Evolutionary conservation across 2,329 filamentous ascomycete genomes (phyloP).

Genomic region (Lachnellula arida): DNA sequence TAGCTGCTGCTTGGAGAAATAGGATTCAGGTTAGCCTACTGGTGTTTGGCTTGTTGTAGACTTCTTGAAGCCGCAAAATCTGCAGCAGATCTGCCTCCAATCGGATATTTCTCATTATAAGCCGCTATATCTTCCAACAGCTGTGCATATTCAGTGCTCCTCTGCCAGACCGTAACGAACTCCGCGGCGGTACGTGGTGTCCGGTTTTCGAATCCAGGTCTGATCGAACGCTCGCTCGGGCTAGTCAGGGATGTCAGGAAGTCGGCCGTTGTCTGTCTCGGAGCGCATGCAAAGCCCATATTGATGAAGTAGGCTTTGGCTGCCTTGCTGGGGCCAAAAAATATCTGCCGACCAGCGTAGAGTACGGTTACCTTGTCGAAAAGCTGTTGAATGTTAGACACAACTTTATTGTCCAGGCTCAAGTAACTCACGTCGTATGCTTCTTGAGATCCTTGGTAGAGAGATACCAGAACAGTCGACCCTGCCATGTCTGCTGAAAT

Average conservation of each 20-base stretch:
- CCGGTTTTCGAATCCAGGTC: slow-evolving; percentile 50
- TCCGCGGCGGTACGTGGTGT: slow-evolving; percentile 51
- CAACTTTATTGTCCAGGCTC: background rate
- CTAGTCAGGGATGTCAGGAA: slow-evolving; percentile 73
- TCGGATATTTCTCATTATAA: slow-evolving; percentile 41
- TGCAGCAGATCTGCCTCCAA: slow-evolving; percentile 27
- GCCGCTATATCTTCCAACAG: slow-evolving; percentile 43
- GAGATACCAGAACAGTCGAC: slow-evolving; percentile 60
- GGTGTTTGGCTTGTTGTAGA: slow-evolving; percentile 37
- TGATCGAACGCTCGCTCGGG: slow-evolving; percentile 50
- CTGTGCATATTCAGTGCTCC: slow-evolving; percentile 38
- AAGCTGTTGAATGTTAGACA: slow-evolving; percentile 26
- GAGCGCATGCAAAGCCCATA: slow-evolving; percentile 66
- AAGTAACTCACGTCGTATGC: slow-evolving; percentile 49
- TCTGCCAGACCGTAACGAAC: slow-evolving; percentile 46
- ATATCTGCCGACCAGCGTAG: slow-evolving; percentile 65
- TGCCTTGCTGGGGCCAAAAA: slow-evolving; percentile 57
- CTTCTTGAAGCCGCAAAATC: slow-evolving; percentile 32
- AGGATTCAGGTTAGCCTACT: slow-evolving; percentile 9
- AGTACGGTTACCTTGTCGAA: slow-evolving; percentile 66
- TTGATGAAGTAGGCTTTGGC: slow-evolving; percentile 64
- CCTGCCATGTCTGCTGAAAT: slow-evolving; percentile 58
- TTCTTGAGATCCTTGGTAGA: slow-evolving; percentile 66
- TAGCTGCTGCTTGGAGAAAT: background rate
- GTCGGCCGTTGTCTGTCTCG: slow-evolving; percentile 50